phyloP scores from a whole-genome alignment of 192 early-diverging fungal genomes.

The Chytriomyces sp. region DNA sequence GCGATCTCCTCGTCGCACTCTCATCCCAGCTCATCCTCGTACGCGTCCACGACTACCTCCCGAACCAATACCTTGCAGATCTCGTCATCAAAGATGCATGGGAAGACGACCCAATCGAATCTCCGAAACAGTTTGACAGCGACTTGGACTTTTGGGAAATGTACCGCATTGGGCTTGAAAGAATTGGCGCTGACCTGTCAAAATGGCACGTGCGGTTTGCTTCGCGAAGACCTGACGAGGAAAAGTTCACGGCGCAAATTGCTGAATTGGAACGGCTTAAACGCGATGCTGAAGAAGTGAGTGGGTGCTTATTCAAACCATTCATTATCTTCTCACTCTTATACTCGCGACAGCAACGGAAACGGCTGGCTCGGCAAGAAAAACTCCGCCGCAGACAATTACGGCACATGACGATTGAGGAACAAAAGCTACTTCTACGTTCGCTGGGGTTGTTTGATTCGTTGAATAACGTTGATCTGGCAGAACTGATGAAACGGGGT shows the following conservation, averaged over 20 bases:
- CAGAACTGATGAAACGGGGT: slow-evolving; percentile 6
- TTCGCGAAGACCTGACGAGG: slow-evolving; percentile 13
- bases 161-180: slow-evolving; percentile 36
- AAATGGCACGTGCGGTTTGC: slow-evolving; percentile 42
- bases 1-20: slow-evolving; percentile 53
- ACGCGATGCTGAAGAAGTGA: slow-evolving; percentile 28
- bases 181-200: slow-evolving; percentile 32
- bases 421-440: slow-evolving; percentile 9
- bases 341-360: slow-evolving; percentile 18
- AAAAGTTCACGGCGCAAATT: slow-evolving; percentile 10
- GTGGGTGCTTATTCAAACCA: neutral
- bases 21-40: slow-evolving; percentile 48
- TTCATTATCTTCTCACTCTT: neutral
- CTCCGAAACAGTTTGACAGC: slow-evolving; percentile 52
- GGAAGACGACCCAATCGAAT: slow-evolving; percentile 53
- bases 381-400: slow-evolving; percentile 16
- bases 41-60: slow-evolving; percentile 56
- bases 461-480: slow-evolving; percentile 9
- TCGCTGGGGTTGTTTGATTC: slow-evolving; percentile 4
- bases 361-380: slow-evolving; percentile 4
- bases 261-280: slow-evolving; percentile 25
- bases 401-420: slow-evolving; percentile 17
- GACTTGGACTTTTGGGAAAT: slow-evolving; percentile 55
- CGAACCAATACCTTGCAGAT: slow-evolving; percentile 40
- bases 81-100: slow-evolving; percentile 32